Conservation (phyloP, 1,284 basidiomycete genomes). For the Naganishia cerealis region DNA sequence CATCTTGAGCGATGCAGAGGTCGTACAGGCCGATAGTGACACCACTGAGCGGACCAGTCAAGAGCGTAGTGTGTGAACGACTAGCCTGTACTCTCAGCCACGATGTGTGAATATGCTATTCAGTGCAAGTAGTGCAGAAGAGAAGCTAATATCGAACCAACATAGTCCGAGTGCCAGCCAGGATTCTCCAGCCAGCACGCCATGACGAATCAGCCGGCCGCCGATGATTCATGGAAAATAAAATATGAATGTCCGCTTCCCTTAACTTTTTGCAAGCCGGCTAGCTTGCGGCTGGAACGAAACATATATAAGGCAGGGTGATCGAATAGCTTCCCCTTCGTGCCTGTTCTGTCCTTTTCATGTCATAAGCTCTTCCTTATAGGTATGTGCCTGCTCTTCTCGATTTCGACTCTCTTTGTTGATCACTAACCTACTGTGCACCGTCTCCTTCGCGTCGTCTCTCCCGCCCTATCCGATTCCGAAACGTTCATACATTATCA, state of each 20-base stretch:
- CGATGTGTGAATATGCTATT: too few relatives aligned
- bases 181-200: too few relatives aligned
- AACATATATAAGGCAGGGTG: slow-evolving; percentile 13
- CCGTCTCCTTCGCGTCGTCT: neutral
- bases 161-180: too few relatives aligned
- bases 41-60: too few relatives aligned
- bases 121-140: too few relatives aligned
- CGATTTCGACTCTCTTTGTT: neutral
- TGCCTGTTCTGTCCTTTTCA: neutral
- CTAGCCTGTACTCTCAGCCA: too few relatives aligned
- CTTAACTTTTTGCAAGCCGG: neutral
- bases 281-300: neutral
- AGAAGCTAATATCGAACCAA: too few relatives aligned
- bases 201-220: slow-evolving; percentile 26
- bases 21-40: neutral
- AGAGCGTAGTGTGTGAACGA: too few relatives aligned
- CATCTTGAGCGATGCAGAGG: neutral
- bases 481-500: slow-evolving; percentile 26
- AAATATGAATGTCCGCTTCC: neutral
- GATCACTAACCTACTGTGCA: slow-evolving; percentile 1
- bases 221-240: neutral
- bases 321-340: slow-evolving; percentile 1
- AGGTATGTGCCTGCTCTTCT: slow-evolving; percentile 7
- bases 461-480: neutral
- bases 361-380: slow-evolving; percentile 28